Conservation (phyloP, 2,329 filamentous ascomycete species). For the Fonsecaea multimorphosa region DNA sequence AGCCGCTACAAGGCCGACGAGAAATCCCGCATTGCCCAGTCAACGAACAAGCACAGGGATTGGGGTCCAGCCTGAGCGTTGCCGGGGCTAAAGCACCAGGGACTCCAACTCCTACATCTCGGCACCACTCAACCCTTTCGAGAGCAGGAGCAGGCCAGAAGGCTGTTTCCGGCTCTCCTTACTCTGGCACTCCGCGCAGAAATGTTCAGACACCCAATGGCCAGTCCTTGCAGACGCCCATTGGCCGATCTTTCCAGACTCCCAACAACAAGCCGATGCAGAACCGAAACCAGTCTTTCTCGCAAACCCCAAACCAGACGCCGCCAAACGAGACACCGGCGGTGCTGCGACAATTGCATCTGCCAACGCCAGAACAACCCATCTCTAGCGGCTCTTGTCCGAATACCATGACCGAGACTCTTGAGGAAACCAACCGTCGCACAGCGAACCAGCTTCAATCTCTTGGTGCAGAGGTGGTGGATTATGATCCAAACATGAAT, state of each 20-base stretch:
- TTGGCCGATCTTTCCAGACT: neutral
- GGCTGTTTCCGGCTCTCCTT: neutral
- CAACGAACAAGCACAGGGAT: neutral
- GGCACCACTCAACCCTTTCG: constrained; percentile 1
- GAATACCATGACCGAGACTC: constrained; percentile 10
- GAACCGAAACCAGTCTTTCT: neutral
- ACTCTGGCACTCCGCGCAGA: neutral
- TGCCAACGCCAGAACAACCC: constrained; percentile 8
- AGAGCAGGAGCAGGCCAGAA: neutral
- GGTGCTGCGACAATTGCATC: neutral
- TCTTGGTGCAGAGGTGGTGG: neutral
- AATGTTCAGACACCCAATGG: neutral
- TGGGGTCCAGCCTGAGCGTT: neutral
- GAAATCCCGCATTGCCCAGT: neutral
- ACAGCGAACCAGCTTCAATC: neutral
- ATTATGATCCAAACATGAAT: constrained; percentile 1
- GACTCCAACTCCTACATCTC: constrained; percentile 10
- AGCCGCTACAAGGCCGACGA: neutral
- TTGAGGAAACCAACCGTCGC: constrained; percentile 12
- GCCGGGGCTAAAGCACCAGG: neutral
- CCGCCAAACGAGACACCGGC: neutral
- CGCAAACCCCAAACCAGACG: neutral
- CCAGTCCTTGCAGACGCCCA: neutral
- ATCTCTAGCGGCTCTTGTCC: constrained; percentile 12
- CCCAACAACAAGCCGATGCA: neutral